Base-by-base conservation (phyloP, 2,329 filamentous ascomycete species). In the Zasmidium citrigriseum region DNA sequence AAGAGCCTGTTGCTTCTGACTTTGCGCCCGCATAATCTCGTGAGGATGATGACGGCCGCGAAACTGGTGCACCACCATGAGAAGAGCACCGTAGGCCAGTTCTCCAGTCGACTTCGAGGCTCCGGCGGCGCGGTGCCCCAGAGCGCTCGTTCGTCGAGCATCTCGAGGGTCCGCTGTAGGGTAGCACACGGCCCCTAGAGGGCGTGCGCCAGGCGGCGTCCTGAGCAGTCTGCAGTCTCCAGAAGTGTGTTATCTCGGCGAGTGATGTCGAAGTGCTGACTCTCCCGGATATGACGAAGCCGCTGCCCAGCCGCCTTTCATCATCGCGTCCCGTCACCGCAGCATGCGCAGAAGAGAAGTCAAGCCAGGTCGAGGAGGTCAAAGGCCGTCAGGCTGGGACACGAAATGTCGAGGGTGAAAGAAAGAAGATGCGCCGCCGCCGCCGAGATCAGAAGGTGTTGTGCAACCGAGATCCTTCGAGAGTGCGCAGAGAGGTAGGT, bases 71-170 rank as follows among this genome's bases (percentile, higher is more conserved):
- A 91, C 93, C 93, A 98, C 93, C 93, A 98, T 75, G 90, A 96
- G 67, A 96, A 92, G 63, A 99, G 83, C 49, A 99, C 80, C 0
- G 93, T 96, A n/a, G 93, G 91, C 73, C 96, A 96, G 77, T 95
- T 88, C 48, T 83, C 68, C 34, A 74, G 49, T 52, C 77, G 77
- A 46, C 77, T 78, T 65, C 83, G 80, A 59, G 78, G 73, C 57
- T 77, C 76, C 23, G 84, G 85, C 21, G 82, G 81, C 22, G 73
- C 73, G 54, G 71, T 70, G 57, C 77, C 74, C 73, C 82, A 83
- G 23, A 83, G 68, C 34, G 61, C 55, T 41, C 67, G 61, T 18
- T 52, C 14, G 45, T 65, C 54, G 38, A 64, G 57, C 27, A 58
- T 56, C 46, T 59, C 24, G 27, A 56, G 20, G 23, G 18, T 20